Evolutionary conservation across 2,329 filamentous ascomycete genomes (phyloP).

Genomic region (Westerdykella aurantiaca): DNA sequence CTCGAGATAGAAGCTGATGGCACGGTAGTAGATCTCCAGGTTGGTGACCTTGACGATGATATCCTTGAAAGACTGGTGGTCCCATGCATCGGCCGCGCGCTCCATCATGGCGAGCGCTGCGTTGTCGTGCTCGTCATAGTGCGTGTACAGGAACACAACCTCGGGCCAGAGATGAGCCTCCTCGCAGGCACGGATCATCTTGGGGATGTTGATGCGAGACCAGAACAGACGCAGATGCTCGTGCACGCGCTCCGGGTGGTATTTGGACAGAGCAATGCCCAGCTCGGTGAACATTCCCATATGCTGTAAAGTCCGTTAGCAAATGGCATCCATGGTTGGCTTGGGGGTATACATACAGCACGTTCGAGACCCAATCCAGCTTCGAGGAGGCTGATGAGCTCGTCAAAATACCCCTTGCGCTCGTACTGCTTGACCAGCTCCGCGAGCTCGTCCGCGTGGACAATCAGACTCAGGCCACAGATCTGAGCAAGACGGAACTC

Average conservation of each 20-base stretch:
- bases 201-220: slow-evolving; percentile 95
- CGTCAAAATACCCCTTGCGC: slow-evolving; percentile 94
- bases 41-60: slow-evolving; percentile 97
- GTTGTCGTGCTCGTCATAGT: slow-evolving; percentile 98
- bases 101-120: slow-evolving; percentile 97
- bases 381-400: slow-evolving; percentile 90
- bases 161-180: slow-evolving; percentile 96
- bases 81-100: slow-evolving; percentile 94
- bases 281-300: slow-evolving; percentile 97
- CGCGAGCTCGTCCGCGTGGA: slow-evolving; percentile 92
- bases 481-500: slow-evolving; percentile 98
- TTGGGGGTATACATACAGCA: slow-evolving; percentile 36
- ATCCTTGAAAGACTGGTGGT: slow-evolving; percentile 99
- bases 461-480: slow-evolving; percentile 94
- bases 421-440: slow-evolving; percentile 96
- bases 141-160: slow-evolving; percentile 94
- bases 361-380: slow-evolving; percentile 89
- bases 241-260: slow-evolving; percentile 93
- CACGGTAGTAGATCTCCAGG: slow-evolving; percentile 97
- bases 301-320: slow-evolving; percentile 44
- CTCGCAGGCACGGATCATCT: slow-evolving; percentile 90
- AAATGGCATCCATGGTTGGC: not conserved
- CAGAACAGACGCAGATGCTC: slow-evolving; percentile 99
- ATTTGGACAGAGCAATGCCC: slow-evolving; percentile 87
- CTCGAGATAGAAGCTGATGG: slow-evolving; percentile 93